Percentiles rank a stretch among this genome's conserved stretches.
phyloP scores from a whole-genome alignment of 2,329 filamentous ascomycete genomes.

The Paecilomyces sp. region DNA sequence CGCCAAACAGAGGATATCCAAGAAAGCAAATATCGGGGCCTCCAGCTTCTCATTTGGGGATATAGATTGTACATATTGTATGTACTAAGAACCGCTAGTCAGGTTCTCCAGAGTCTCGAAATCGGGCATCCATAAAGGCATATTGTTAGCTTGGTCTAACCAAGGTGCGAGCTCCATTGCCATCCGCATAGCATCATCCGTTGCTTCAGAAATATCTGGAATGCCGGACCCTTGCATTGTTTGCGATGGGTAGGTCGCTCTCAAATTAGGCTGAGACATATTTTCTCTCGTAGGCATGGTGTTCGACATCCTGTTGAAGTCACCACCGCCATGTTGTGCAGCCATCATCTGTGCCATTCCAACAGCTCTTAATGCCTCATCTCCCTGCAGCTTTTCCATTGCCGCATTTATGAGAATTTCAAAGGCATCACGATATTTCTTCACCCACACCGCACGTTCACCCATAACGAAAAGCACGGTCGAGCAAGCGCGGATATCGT shows the following conservation, averaged over 20 bases:
- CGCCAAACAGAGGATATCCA: too few relatives aligned
- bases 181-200: slow-evolving; percentile 29
- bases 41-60: too few relatives aligned
- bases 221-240: not conserved
- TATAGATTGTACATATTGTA: not conserved
- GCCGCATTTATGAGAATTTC: slow-evolving; percentile 41
- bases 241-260: not conserved
- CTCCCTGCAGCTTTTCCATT: slow-evolving; percentile 40
- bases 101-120: slow-evolving; percentile 28
- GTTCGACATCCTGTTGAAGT: slow-evolving; percentile 3
- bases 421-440: slow-evolving; percentile 43
- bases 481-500: slow-evolving; percentile 44
- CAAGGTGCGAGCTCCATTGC: slow-evolving; percentile 32
- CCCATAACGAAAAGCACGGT: slow-evolving; percentile 45
- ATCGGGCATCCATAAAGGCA: slow-evolving; percentile 33
- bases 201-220: not conserved
- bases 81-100: slow-evolving; percentile 10
- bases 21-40: too few relatives aligned
- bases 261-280: slow-evolving; percentile 3
- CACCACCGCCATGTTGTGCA: slow-evolving; percentile 20
- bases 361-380: slow-evolving; percentile 23
- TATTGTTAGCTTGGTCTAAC: slow-evolving; percentile 30
- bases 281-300: slow-evolving; percentile 12
- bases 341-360: slow-evolving; percentile 36
- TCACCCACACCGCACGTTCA: slow-evolving; percentile 42